A percentile compares a stretch with the other conserved stretches of the same genome.
Evolutionary conservation across 2,329 filamentous ascomycete species (phyloP).

Genomic region (Thielaviopsis ethacetica): DNA sequence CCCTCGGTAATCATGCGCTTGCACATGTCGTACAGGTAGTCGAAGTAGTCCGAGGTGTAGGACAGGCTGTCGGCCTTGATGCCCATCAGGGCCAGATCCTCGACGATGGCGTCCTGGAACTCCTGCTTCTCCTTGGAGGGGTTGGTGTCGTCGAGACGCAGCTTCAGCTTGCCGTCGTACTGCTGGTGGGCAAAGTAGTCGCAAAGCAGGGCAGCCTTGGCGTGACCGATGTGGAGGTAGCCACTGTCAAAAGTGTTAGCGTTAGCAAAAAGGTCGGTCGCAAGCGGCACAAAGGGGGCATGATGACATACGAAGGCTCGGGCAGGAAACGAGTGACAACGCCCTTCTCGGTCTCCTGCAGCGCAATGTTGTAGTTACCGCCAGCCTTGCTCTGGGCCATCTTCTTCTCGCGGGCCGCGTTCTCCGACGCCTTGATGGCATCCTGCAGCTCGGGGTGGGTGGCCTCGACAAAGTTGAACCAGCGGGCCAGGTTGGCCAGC

Average conservation of each 20-base stretch:
- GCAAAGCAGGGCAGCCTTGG: constrained; percentile 83
- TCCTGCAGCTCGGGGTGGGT: constrained; percentile 59
- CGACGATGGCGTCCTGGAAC: constrained; percentile 82
- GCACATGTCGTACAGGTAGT: constrained; percentile 75
- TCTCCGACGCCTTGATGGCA: constrained; percentile 53
- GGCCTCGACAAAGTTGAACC: constrained; percentile 77
- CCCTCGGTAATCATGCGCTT: constrained; percentile 73
- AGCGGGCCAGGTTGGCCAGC: constrained; percentile 63
- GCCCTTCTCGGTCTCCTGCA: constrained; percentile 71
- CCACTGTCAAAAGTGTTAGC: constrained; percentile 30
- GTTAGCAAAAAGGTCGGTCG: constrained; percentile 9
- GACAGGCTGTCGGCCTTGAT: constrained; percentile 76
- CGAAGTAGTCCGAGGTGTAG: constrained; percentile 92
- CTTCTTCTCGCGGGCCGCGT: constrained; percentile 53
- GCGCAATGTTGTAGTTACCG: constrained; percentile 74
- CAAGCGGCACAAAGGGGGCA: constrained; percentile 7
- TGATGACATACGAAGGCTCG: constrained; percentile 70
- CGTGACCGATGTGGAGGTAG: constrained; percentile 90
- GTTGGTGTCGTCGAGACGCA: constrained; percentile 96
- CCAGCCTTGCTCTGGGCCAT: constrained; percentile 56
- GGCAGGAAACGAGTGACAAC: constrained; percentile 88
- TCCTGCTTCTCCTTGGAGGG: constrained; percentile 95
- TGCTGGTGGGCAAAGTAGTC: constrained; percentile 94
- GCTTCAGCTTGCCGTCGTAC: constrained; percentile 77
- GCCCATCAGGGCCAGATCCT: constrained; percentile 81